A percentile compares a stretch with the other conserved stretches of the same genome.
Evolutionary conservation across 2,329 filamentous ascomycete species (phyloP).

Genomic region (Periconia macrospinosa): DNA sequence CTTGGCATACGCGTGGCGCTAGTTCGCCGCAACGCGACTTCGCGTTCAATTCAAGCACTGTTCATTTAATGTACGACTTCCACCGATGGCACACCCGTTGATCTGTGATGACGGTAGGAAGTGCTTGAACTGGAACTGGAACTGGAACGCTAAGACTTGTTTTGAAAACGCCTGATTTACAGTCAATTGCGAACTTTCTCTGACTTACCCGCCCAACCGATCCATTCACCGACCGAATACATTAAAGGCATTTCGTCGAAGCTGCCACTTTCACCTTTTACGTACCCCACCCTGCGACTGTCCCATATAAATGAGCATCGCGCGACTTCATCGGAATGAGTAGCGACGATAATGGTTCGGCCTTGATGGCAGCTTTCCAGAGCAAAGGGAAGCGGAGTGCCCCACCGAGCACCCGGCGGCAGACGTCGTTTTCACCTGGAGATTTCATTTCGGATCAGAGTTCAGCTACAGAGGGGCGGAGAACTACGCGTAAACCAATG

Average conservation of each 20-base stretch:
- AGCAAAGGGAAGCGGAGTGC: constrained; percentile 4
- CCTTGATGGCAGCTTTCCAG: constrained; percentile 34
- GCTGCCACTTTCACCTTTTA: background rate
- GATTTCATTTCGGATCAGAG: constrained; percentile 18
- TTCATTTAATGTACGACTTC: no score
- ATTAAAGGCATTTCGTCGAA: no score
- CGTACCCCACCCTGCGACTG: background rate
- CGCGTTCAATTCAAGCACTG: background rate
- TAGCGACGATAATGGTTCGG: constrained; percentile 14
- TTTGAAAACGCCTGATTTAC: no score
- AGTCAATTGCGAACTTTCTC: no score
- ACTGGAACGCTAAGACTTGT: no score
- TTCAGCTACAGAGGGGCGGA: constrained; percentile 8
- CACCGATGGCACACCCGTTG: no score
- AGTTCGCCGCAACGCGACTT: background rate
- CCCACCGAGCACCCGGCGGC: background rate
- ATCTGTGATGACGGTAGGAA: no score
- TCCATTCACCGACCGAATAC: no score
- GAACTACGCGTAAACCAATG: background rate
- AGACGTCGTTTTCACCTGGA: constrained; percentile 16
- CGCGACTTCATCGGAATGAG: background rate
- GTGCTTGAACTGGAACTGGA: no score
- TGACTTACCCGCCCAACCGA: no score
- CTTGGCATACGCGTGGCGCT: background rate
- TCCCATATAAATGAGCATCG: background rate